A percentile compares a stretch with the other conserved stretches of the same genome.
Evolutionary conservation across 306 rosid species (phyloP).

Genomic region (Castanea crenata): DNA sequence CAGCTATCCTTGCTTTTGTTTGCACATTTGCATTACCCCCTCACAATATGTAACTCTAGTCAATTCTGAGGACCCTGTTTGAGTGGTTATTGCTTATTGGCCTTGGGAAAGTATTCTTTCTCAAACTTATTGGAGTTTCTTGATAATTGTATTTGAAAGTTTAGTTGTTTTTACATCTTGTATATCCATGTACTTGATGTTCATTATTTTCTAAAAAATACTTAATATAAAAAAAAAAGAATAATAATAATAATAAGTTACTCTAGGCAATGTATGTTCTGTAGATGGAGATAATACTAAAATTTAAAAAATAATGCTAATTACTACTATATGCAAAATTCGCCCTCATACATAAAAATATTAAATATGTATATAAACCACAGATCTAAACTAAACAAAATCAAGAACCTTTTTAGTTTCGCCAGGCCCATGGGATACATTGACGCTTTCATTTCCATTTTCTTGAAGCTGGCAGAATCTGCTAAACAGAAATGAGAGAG

Average conservation of each 20-base stretch:
- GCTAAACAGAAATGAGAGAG: conserved; percentile 17
- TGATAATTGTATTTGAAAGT: too few species aligned
- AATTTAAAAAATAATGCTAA: conserved; percentile 7
- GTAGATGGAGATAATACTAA: neutral
- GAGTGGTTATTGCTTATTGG: too few species aligned
- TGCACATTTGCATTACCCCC: neutral
- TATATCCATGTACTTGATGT: too few species aligned
- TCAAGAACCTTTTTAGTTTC: conserved; percentile 58
- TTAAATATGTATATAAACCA: conserved; percentile 2
- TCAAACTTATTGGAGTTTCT: too few species aligned
- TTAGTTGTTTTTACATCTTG: too few species aligned
- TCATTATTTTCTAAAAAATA: too few species aligned
- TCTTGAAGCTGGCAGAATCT: conserved; percentile 58
- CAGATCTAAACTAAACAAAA: conserved; percentile 14
- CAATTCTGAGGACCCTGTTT: too few species aligned
- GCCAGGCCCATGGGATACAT: conserved; percentile 29
- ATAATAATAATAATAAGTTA: too few species aligned
- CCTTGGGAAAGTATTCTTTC: too few species aligned
- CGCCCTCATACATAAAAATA: neutral
- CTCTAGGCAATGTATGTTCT: neutral
- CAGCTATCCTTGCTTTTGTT: neutral
- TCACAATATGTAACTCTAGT: neutral
- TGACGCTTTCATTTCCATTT: conserved; percentile 30
- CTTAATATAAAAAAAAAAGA: too few species aligned
- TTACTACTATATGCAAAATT: neutral